Evolutionary conservation across 2,329 filamentous ascomycete genomes (phyloP).

Genomic region (Exophiala lecanii-corni): DNA sequence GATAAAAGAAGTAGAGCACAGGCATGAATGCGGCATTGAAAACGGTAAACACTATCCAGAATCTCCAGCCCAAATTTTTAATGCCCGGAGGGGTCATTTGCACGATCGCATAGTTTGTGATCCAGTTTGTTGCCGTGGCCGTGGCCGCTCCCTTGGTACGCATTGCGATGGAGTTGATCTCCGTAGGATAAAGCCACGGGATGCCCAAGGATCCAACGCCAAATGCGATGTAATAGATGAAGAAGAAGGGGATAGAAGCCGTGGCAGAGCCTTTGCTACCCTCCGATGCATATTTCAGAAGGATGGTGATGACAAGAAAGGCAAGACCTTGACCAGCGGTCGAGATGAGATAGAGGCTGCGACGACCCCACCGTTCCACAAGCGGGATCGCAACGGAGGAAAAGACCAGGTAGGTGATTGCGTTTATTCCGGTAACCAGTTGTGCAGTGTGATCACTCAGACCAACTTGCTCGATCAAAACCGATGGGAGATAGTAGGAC

Average conservation of each 20-base stretch:
- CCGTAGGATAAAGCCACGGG: conserved; percentile 45
- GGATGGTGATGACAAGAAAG: conserved; percentile 49
- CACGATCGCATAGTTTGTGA: conserved; percentile 41
- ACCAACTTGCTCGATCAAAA: conserved; percentile 55
- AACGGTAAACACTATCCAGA: conserved; percentile 44
- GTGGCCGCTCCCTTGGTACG: conserved; percentile 47
- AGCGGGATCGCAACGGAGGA: conserved; percentile 44
- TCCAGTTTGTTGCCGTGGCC: conserved; percentile 50
- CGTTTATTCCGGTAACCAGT: conserved; percentile 53
- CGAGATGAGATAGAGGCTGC: conserved; percentile 57
- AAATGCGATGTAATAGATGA: conserved; percentile 53
- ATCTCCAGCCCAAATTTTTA: conserved; percentile 37
- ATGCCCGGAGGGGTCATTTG: conserved; percentile 45
- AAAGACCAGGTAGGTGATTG: conserved; percentile 47
- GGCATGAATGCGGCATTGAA: conserved; percentile 47
- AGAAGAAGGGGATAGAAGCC: conserved; percentile 48
- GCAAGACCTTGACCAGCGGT: conserved; percentile 50
- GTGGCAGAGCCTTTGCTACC: conserved; percentile 17
- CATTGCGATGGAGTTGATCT: conserved; percentile 48
- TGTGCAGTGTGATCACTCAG: conserved; percentile 49
- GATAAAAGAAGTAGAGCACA: conserved; percentile 41
- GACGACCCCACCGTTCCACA: conserved; percentile 50
- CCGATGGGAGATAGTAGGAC: conserved; percentile 53
- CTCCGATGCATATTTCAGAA: conserved; percentile 37
- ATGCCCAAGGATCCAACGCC: conserved; percentile 47